Conservation (phyloP, 2,329 filamentous ascomycete genomes). For the Fusarium musae region DNA sequence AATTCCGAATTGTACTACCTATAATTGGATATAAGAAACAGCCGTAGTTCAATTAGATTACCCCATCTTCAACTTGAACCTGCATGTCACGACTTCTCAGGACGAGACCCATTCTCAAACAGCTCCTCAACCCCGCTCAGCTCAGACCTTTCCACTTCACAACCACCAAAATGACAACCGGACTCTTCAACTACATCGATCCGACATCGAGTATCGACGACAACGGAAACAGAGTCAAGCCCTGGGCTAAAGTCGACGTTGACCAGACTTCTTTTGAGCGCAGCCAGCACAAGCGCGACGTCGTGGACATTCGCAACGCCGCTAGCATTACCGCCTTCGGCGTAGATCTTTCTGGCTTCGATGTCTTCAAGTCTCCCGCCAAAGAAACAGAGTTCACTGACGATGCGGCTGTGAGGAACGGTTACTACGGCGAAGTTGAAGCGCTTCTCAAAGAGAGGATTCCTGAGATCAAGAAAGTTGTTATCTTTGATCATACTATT, state of each 20-base stretch:
- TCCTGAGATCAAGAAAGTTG: conserved; percentile 66
- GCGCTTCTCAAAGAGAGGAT: conserved; percentile 64
- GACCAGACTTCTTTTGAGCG: conserved; percentile 36
- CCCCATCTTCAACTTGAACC: background rate
- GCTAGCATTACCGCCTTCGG: conserved; percentile 28
- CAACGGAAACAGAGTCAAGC: conserved; percentile 18
- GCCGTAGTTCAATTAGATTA: background rate
- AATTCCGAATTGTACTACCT: background rate
- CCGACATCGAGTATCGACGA: conserved; percentile 28
- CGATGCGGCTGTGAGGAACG: conserved; percentile 62
- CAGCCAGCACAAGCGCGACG: conserved; percentile 33
- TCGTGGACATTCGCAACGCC: conserved; percentile 39
- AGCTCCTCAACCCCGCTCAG: conserved; percentile 14
- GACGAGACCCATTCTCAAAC: background rate
- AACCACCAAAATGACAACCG: conserved; percentile 27
- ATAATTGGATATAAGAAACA: background rate
- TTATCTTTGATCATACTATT: conserved; percentile 80
- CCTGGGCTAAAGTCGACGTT: conserved; percentile 42
- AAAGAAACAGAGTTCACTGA: conserved; percentile 66
- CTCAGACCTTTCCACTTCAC: background rate
- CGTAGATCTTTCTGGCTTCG: conserved; percentile 42
- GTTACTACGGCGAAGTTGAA: conserved; percentile 73
- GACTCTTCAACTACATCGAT: conserved; percentile 33
- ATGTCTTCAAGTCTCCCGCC: conserved; percentile 48
- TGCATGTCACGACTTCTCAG: conserved; percentile 8